Evolutionary conservation across 345 rosid genomes (phyloP).

Genomic region (Dipteronia dyeriana): DNA sequence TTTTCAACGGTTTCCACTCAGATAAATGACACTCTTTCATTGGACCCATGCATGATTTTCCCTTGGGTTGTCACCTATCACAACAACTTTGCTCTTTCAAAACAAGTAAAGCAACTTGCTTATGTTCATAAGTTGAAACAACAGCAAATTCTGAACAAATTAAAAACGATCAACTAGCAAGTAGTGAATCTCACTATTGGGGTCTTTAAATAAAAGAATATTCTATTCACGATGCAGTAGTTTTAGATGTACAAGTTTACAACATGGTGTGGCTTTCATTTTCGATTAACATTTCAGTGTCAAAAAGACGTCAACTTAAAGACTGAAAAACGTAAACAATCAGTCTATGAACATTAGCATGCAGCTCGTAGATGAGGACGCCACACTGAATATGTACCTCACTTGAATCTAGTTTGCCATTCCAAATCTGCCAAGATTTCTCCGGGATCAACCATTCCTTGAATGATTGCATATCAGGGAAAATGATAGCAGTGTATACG

Average conservation of each 20-base stretch:
- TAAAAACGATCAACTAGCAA: background rate
- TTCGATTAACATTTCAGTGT: background rate
- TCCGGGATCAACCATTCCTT: slow-evolving; percentile 6
- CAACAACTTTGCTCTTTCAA: background rate
- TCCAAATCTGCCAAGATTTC: slow-evolving; percentile 7
- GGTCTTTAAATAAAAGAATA: slow-evolving; percentile 33
- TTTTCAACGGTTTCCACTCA: too few species aligned
- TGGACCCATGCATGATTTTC: background rate
- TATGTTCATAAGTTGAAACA: background rate
- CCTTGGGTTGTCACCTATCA: background rate
- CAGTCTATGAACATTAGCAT: slow-evolving; percentile 5
- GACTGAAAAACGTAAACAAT: background rate
- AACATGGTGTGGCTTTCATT: background rate
- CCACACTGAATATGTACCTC: slow-evolving; percentile 4
- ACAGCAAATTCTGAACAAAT: background rate
- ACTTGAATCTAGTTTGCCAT: slow-evolving; percentile 10
- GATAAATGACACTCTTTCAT: too few species aligned
- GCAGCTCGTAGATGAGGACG: slow-evolving; percentile 1
- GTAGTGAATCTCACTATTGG: background rate
- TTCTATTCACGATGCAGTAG: slow-evolving; percentile 15
- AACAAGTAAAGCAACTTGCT: background rate
- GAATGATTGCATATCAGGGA: background rate
- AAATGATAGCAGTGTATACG: background rate
- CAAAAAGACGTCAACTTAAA: background rate
- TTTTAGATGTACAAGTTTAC: slow-evolving; percentile 16